phyloP scores from a whole-genome alignment of 2,329 filamentous ascomycete species.

The Pochonia chlamydosporia region DNA sequence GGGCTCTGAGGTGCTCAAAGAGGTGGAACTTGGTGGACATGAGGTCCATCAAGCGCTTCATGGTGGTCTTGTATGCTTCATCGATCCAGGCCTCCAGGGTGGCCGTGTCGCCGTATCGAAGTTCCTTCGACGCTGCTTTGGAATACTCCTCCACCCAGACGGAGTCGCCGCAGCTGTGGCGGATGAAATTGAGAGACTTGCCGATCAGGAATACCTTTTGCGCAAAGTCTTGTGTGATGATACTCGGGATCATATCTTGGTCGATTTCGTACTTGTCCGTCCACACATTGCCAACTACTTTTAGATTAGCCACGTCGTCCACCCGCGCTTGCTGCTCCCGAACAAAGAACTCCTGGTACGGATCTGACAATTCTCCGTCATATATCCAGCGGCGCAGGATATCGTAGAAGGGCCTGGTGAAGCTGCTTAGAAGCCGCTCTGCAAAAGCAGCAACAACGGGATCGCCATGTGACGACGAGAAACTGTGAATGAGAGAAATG shows the following conservation, averaged over 20 bases:
- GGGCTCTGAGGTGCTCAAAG: conserved; percentile 82
- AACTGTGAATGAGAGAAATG: conserved; percentile 87
- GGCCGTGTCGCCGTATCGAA: conserved; percentile 88
- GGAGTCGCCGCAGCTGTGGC: conserved; percentile 89
- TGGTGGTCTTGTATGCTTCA: conserved; percentile 95
- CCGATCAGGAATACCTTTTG: conserved; percentile 96
- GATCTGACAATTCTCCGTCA: conserved; percentile 94
- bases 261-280: conserved; percentile 93
- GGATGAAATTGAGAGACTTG: conserved; percentile 96
- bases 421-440: conserved; percentile 76
- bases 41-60: conserved; percentile 86
- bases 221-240: conserved; percentile 88
- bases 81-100: conserved; percentile 91
- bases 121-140: conserved; percentile 83
- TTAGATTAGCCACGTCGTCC: conserved; percentile 44
- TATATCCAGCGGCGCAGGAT: conserved; percentile 97
- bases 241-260: conserved; percentile 81
- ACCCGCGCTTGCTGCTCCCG: conserved; percentile 61
- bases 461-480: conserved; percentile 90
- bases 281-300: conserved; percentile 84
- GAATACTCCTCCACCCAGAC: conserved; percentile 95
- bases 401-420: conserved; percentile 93
- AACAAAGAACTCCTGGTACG: conserved; percentile 93
- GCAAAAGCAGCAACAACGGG: conserved; percentile 92
- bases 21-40: conserved; percentile 95